Evolutionary conservation across 257 asterid species (phyloP), one percentile per base, ranked within the genome.

Genomic region (Solanum paucissectum): DNA sequence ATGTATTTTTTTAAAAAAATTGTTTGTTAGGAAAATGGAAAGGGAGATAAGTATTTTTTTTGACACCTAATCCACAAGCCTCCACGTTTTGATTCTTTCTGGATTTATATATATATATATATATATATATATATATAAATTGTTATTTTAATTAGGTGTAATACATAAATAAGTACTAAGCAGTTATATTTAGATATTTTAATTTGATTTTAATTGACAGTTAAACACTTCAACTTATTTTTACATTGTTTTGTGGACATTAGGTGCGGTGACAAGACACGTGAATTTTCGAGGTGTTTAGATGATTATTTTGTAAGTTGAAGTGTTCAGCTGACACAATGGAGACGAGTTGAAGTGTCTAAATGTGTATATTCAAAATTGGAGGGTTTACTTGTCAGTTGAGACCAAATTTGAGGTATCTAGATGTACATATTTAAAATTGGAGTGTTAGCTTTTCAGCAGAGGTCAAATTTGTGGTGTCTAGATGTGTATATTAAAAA

Each of bases 381-480:
- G 16, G 1, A 62, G 4, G 0, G 0, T 62, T 62, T 4, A n/a
- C 32, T 62, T n/a, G 3, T 62, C 1, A 62, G 8, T 1, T 2
- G 1, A n/a, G 3, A 0, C 0, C 32, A 62, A 23, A 23, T 62
- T 62, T 62, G 1, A 62, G 0, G 2, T 58, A 1, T 58, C 1
- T 58, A 58, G 2, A 58, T 58, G 1, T 58, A 0, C 5, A 2
- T 58, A 20, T 3, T 58, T 1, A 52, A 52, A 40, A 46, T 46
- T 46, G 0, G 0, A 46, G 55, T 46, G 55, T 46, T 46, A 4
- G 13, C 20, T 46, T 46, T 46, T 46, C 2, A 12, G 7, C 0
- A 0, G 55, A 12, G 0, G 20, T 1, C 55, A 46, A 46, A 46
- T 46, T 46, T 46, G 20, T 12, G 20, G 20, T 46, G 55, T 46